These are phyloP conservation scores for Aspergillus biplanus DNA, from an alignment of 495 filamentous ascomycete genomes.

Conservation along the genomic window DNA sequence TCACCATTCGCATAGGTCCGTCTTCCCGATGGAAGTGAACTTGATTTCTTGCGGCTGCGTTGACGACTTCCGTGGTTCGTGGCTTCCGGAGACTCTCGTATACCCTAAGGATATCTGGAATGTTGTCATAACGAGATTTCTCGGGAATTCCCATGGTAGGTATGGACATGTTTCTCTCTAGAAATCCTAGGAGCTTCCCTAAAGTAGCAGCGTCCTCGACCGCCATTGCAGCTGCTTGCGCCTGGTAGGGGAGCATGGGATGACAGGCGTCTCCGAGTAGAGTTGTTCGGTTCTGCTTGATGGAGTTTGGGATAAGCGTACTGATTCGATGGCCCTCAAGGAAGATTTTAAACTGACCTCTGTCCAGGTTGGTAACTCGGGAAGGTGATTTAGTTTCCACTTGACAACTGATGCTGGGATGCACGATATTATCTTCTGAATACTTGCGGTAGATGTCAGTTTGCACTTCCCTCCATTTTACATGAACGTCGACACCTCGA, in stretches of 20 bases:
- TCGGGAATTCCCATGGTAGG: background rate
- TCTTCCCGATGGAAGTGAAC: background rate
- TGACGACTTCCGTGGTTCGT: background rate
- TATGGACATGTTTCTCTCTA: background rate
- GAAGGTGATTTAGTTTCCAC: background rate
- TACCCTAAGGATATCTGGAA: background rate
- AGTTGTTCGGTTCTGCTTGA: background rate
- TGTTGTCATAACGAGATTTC: no score
- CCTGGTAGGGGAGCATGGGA: constrained; percentile 7
- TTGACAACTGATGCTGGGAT: background rate
- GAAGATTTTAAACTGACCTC: background rate
- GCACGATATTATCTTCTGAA: background rate
- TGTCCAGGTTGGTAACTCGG: background rate
- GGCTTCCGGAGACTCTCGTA: constrained; percentile 12
- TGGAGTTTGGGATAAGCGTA: background rate
- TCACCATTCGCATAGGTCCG: background rate
- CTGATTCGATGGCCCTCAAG: background rate
- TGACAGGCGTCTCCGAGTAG: constrained; percentile 9
- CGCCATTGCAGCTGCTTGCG: background rate
- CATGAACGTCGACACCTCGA: no score
- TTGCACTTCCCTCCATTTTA: no score
- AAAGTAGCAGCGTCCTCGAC: constrained; percentile 8
- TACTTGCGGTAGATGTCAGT: background rate
- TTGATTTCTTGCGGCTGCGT: background rate
- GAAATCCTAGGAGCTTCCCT: constrained; percentile 2